Evolutionary conservation across 768 basidiomycete genomes (phyloP), one percentile per base, ranked within the genome.

Genomic region (Lentinula lateritia): DNA sequence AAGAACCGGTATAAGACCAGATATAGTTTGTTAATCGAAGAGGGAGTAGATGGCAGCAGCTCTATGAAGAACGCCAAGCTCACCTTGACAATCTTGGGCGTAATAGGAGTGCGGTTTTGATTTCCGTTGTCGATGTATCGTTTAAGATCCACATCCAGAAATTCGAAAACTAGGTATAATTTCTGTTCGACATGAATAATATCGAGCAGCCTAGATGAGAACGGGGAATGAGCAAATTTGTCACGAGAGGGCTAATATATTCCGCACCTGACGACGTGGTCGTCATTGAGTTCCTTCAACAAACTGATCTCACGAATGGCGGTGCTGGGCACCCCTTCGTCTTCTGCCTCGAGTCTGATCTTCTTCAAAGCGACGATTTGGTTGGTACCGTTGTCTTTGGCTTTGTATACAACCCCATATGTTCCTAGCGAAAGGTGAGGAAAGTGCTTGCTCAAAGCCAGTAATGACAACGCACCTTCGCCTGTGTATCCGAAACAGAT

Each of bases 351-450:
- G 32, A 99, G 85, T 43, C 97, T 80, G 71, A 99, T 98, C 83
- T 99, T 99, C 86, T 99, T 99, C 66, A 98, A 80, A 23, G 97
- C 97, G 55, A 99, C 97, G 66, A 98, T 87, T 66, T 86, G 76
- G 71, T 90, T 90, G 8, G 83, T 89, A 50, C 75, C 81, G 64
- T 85, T 75, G 72, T 98, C 95, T 66, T 87, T 84, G 43, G 96
- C 96, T 75, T 98, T 97, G 83, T 98, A 98, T 20, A 98, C 96
- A 57, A 98, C 96, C 61, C 96, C 96, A 67, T 98, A 98, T 28
- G 96, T 98, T 66, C 96, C 96, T 98, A 55, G 61, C 46, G 50
- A 66, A 43, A 48, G 63, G 39, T 34, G 35, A 46, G 46, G 53
- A 36, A 52, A 45, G 48, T 46, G 20, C 6, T 32, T 18, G 18